A percentile compares a stretch with the other conserved stretches of the same genome.
These are phyloP conservation scores for Ophiostoma montium DNA, from an alignment of 2,329 filamentous ascomycete genomes.

Conservation along the genomic window DNA sequence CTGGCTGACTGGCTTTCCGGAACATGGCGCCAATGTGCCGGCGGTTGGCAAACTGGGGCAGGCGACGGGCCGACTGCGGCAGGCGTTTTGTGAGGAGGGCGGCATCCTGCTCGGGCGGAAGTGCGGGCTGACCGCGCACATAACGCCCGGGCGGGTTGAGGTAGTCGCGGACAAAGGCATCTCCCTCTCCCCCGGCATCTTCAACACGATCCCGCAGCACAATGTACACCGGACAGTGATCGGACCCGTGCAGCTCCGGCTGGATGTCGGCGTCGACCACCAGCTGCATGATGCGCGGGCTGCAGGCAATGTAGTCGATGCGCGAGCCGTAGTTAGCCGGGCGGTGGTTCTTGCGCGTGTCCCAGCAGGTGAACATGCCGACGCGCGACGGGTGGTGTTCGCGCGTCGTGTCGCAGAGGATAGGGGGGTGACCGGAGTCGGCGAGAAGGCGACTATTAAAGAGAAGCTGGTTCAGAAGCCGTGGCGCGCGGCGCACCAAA, in stretches of 20 bases:
- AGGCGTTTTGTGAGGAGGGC: conserved; percentile 29
- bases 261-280: conserved; percentile 65
- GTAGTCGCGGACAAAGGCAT: conserved; percentile 48
- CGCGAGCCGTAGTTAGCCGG: conserved; percentile 85
- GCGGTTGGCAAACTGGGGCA: conserved; percentile 77
- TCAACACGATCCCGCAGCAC: conserved; percentile 50
- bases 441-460: conserved; percentile 41
- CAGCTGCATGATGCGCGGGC: conserved; percentile 59
- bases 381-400: conserved; percentile 63
- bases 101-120: conserved; percentile 1
- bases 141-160: conserved; percentile 70
- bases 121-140: conserved; percentile 31
- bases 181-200: conserved; percentile 22
- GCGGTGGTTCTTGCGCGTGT: conserved; percentile 87
- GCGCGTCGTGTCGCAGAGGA: conserved; percentile 74
- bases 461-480: conserved; percentile 76
- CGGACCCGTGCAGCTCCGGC: conserved; percentile 84
- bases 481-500: conserved; percentile 54
- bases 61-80: conserved; percentile 64
- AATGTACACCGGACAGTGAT: conserved; percentile 89
- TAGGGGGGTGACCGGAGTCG: conserved; percentile 26
- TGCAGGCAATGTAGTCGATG: conserved; percentile 89
- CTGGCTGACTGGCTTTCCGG: conserved; percentile 5
- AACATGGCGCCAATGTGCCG: conserved; percentile 93
- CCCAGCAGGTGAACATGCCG: conserved; percentile 97